These are phyloP conservation scores for Phytophthora fragariaefolia DNA, from an alignment of 352 stramenopile genomes.

Conservation along the genomic window DNA sequence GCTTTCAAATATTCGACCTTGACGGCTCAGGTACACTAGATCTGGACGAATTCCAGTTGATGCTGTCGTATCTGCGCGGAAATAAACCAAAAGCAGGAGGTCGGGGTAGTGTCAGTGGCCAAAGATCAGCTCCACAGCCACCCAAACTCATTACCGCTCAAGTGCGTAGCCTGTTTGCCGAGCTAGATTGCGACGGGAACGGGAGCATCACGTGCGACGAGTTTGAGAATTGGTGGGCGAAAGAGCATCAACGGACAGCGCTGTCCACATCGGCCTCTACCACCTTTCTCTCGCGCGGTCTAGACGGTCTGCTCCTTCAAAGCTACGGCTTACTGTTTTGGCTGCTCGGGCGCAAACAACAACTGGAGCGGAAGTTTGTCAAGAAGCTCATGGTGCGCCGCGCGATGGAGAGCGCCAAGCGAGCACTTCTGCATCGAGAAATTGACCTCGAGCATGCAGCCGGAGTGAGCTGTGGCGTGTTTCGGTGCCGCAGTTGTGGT, in stretches of 20 bases:
- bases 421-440: slow-evolving; percentile 22
- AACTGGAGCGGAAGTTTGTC: slow-evolving; percentile 58
- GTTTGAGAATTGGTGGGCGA: slow-evolving; percentile 51
- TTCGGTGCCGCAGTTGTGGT: slow-evolving; percentile 38
- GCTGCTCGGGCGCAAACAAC: slow-evolving; percentile 50
- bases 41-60: slow-evolving; percentile 57
- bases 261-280: slow-evolving; percentile 40
- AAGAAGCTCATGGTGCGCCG: slow-evolving; percentile 52
- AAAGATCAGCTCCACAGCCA: slow-evolving; percentile 3
- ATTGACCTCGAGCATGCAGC: slow-evolving; percentile 11
- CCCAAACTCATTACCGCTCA: slow-evolving; percentile 42
- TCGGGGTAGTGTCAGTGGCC: slow-evolving; percentile 7
- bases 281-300: slow-evolving; percentile 40
- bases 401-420: slow-evolving; percentile 41
- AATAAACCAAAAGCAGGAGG: slow-evolving; percentile 13
- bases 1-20: slow-evolving; percentile 55
- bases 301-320: slow-evolving; percentile 47
- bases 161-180: slow-evolving; percentile 45
- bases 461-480: slow-evolving; percentile 7
- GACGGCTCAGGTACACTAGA: slow-evolving; percentile 54
- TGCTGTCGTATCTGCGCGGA: slow-evolving; percentile 52
- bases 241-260: slow-evolving; percentile 14
- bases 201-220: slow-evolving; percentile 42
- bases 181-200: slow-evolving; percentile 42
- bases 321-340: slow-evolving; percentile 56